Evolutionary conservation across 108 stramenopile species (phyloP).

Genomic region (Pseudonitzschia multiseries): DNA sequence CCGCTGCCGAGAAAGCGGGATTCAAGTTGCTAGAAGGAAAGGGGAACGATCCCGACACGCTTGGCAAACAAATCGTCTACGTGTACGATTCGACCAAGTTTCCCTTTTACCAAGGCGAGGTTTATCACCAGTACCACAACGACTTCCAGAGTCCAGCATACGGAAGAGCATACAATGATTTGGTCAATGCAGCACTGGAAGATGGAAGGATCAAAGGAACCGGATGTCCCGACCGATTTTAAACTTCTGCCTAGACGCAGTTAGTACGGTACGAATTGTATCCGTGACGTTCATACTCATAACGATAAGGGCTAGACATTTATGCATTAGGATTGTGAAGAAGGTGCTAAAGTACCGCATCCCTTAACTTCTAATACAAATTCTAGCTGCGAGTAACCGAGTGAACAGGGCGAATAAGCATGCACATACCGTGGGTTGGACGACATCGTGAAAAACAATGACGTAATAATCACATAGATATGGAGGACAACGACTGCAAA

Average conservation of each 20-base stretch:
- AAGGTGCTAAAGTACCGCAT: no score
- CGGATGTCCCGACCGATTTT: constrained; percentile 83
- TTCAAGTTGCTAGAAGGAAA: constrained; percentile 61
- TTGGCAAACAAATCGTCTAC: constrained; percentile 65
- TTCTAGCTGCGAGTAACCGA: no score
- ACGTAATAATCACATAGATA: no score
- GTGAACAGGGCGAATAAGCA: no score
- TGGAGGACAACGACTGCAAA: no score
- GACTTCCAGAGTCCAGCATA: constrained; percentile 72
- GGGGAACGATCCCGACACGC: constrained; percentile 78
- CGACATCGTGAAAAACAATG: no score
- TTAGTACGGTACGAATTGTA: background rate
- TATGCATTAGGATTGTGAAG: no score
- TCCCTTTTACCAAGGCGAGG: constrained; percentile 57
- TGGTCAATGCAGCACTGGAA: constrained; percentile 60
- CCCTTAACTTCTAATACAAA: no score
- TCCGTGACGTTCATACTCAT: no score
- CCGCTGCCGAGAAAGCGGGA: constrained; percentile 56
- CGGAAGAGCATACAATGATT: constrained; percentile 75
- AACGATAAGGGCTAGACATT: no score
- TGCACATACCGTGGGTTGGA: no score
- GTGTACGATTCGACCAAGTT: constrained; percentile 73
- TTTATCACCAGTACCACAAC: constrained; percentile 79
- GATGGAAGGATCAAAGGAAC: constrained; percentile 74
- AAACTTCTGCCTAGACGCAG: background rate